phyloP scores from a whole-genome alignment of 805 yeast genomes.

The Saccharomycopsis sp. region DNA sequence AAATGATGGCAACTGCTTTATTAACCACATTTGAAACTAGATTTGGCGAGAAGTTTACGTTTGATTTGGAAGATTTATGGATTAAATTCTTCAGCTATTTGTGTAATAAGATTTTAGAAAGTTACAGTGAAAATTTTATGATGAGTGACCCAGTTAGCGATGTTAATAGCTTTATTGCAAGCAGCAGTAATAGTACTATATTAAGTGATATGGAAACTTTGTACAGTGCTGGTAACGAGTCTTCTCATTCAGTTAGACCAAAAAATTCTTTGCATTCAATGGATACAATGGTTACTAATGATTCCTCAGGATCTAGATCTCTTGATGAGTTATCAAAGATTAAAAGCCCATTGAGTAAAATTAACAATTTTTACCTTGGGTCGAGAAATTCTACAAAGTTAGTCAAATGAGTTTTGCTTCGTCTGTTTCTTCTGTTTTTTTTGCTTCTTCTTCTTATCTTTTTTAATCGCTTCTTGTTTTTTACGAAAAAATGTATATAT shows the following conservation, averaged over 20 bases:
- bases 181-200: background rate
- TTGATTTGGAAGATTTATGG: conserved; percentile 26
- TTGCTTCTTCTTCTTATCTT: too few species aligned
- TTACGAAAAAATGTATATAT: too few species aligned
- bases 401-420: too few species aligned
- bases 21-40: conserved; percentile 52
- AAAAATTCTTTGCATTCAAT: background rate
- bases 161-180: background rate
- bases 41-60: conserved; percentile 28
- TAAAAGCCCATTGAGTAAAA: too few species aligned
- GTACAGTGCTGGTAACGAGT: too few species aligned
- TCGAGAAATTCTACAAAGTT: too few species aligned
- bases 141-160: background rate
- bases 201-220: background rate
- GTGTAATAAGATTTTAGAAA: conserved; percentile 23
- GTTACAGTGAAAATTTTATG: conserved; percentile 11
- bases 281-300: background rate
- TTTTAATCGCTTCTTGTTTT: too few species aligned
- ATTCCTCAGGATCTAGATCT: too few species aligned
- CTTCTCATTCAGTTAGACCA: background rate
- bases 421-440: too few species aligned
- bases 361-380: too few species aligned
- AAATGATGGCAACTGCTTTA: conserved; percentile 55
- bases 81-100: conserved; percentile 27
- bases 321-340: too few species aligned